Evolutionary conservation across 148 eudicot genomes (phyloP), one percentile per base, ranked within the genome.

Genomic region (Bassia scoparia): DNA sequence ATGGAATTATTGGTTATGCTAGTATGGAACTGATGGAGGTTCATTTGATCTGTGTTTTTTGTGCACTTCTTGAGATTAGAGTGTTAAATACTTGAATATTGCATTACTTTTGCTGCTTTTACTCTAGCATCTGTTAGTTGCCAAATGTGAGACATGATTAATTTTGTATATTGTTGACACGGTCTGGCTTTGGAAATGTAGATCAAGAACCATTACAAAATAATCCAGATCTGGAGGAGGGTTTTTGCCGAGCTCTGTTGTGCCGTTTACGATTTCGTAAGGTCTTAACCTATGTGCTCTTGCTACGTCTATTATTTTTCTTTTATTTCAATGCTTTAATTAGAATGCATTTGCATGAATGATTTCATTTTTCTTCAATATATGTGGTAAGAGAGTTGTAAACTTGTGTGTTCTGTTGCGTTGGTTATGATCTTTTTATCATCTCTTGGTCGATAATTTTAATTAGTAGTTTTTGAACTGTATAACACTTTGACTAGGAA

Each of bases 221-320:
- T 68, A 87, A 89, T 80, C 85, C 83, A 53, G 86, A 89, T 67
- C 79, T 91, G 67, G 98, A 95, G 84, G 98, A 95, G 84, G 98
- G 93, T 67, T 86, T 86, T 52, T 95, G 97, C 85, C 86, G 78
- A 83, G 91, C 97, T 77, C 62, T 95, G 71, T 79, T 95, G 81
- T 95, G 94, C 82, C 97, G 98, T 69, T 82, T 91, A 81, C 98
- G 97, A 83, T 95, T 95, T 87, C 97, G 98, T 95, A 95, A 95
- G 98, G 98, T 95, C 93, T 90, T 88, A 83, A 80, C 82, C 84
- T 58, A 52, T 72, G 35, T 69, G 37, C 75, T 70, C 75, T 74
- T 70, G 41, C 72, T 71, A 54, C 35, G n/a, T 62, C 44, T 50
- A 11, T 18, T 29, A 21, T 31, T 20, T 61, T 50, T n/a, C 37